A percentile compares a stretch with the other conserved stretches of the same genome.
Conservation (phyloP, 2,329 filamentous ascomycete species). For the Macrophomina tecta region DNA sequence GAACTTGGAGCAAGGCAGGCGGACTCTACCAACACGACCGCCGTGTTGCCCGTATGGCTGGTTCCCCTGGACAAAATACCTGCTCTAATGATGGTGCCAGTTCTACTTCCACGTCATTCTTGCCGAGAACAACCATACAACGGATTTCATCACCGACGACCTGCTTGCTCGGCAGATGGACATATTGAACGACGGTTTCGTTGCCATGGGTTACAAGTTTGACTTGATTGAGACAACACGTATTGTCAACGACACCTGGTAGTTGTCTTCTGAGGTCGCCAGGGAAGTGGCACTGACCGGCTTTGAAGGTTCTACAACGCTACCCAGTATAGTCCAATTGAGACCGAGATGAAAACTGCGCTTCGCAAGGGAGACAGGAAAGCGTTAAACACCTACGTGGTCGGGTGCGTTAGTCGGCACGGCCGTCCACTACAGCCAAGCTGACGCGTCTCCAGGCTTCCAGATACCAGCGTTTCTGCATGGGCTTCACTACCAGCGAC, state of each 20-base stretch:
- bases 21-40: too few species aligned
- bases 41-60: too few species aligned
- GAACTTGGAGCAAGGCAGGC: too few species aligned
- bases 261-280: too few species aligned
- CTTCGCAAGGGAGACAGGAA: slow-evolving; percentile 55
- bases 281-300: too few species aligned
- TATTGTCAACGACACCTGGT: slow-evolving; percentile 57
- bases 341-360: slow-evolving; percentile 53
- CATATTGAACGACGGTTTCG: slow-evolving; percentile 55
- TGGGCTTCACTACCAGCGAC: slow-evolving; percentile 31
- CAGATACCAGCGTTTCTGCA: slow-evolving; percentile 36
- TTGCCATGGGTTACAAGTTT: slow-evolving; percentile 53
- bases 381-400: slow-evolving; percentile 42
- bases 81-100: neutral
- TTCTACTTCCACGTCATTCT: slow-evolving; percentile 10
- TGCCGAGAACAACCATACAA: neutral
- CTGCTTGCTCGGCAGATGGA: slow-evolving; percentile 49
- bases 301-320: slow-evolving; percentile 4
- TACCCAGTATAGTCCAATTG: slow-evolving; percentile 24
- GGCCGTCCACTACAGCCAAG: too few species aligned
- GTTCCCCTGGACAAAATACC: too few species aligned
- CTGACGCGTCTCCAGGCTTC: neutral
- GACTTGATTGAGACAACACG: slow-evolving; percentile 51
- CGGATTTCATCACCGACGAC: slow-evolving; percentile 8
- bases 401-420: slow-evolving; percentile 29